Evolutionary conservation across 2,329 filamentous ascomycete species (phyloP), one percentile per base, ranked within the genome.

Genomic region (Zymoseptoria crescenta): DNA sequence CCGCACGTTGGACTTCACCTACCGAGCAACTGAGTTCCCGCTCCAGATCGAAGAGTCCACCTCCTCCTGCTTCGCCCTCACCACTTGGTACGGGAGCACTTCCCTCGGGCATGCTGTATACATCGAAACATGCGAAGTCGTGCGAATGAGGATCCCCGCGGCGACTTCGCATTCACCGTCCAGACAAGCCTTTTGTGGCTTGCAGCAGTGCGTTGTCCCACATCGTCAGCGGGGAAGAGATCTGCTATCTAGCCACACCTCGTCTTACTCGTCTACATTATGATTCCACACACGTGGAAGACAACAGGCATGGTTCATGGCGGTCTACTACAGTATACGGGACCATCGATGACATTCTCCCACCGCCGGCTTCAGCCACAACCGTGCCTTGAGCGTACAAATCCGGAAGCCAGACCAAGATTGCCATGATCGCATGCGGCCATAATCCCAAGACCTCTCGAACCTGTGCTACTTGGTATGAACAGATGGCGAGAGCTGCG

Each of bases 1-100:
- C 54, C 13, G 27, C 6, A 35, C 49, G 49, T 30, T 35, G 7
- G 16, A 21, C 13, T 30, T 35, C n/a, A 84, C 88, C 77, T 82
- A 96, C 92, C 73, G 93, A 96, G 79, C 93, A 97, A 56, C 88
- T 92, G 77, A 97, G 80, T 82, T 99, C 94, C 75, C 87, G 93
- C 78, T 96, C 94, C 68, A 96, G 81, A 74, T 95, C 90, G 52
- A 69, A 45, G 41, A 69, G 56, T 16, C 64, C 60, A n/a, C 56
- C 55, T 20, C 35, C 51, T n/a, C 52, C 55, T 16, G 41, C 54
- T 29, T 29, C 58, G 51, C 57, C 58, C 63, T 45, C 35, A 13
- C 13, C 13, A 45, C 24, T 24, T 4, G 13, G 13, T 6, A 4
- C 16, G 2, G 13, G 4, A 6, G 35, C n/a, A 3, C 35, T 45